Evolutionary conservation across 2,329 filamentous ascomycete species (phyloP), one percentile per base, ranked within the genome.

Genomic region (Claviceps fusiformis): DNA sequence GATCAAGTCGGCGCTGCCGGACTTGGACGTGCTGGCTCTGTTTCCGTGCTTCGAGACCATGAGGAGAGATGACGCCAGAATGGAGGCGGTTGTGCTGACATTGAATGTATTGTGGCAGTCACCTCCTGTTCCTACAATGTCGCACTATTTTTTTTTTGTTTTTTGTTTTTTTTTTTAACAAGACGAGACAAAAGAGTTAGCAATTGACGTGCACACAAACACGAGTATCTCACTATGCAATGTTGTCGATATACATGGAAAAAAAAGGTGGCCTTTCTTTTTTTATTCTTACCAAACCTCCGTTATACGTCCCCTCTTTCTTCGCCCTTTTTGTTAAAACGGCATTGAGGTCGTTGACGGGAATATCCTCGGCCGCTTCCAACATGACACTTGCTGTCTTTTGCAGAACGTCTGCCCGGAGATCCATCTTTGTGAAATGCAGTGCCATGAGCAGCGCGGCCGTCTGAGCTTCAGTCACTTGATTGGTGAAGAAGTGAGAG

Each of bases 61-160:
- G 41, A 98, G 80, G 33, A 95, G 75, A 5, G 90, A 83, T 6
- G 90, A 95, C 50, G 89, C 89, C 51, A 98, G 76, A 65, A 98
- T 96, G 19, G 90, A 95, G 2, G 93, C 83, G 7, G 93, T 95
- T 5, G 93, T 98, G 62, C 87, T 93, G 68, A 98, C 92, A 70
- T 98, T 98, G 82, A 95, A 98, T 39, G 93, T 98, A 70, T 95
- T 89, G 77, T 97, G 91, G 24, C 87, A 86, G 73, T 98, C 93
- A 65, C 93, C 93, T 61, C 93, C 93, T 8, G 93, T 98, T 62
- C 93, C 93, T 56, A 98, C 93, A 68, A 98, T 97, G 70, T 98
- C 93, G 68, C 91, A 83, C 75, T 82, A 11, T 24, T 24, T 24
- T 24, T 24, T 3, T 48, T 43, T 47, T 37, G 8, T 37, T 13